A percentile compares a stretch with the other conserved stretches of the same genome.
Conservation (phyloP, 2,329 filamentous ascomycete species). For the Clarireedia paspali region DNA sequence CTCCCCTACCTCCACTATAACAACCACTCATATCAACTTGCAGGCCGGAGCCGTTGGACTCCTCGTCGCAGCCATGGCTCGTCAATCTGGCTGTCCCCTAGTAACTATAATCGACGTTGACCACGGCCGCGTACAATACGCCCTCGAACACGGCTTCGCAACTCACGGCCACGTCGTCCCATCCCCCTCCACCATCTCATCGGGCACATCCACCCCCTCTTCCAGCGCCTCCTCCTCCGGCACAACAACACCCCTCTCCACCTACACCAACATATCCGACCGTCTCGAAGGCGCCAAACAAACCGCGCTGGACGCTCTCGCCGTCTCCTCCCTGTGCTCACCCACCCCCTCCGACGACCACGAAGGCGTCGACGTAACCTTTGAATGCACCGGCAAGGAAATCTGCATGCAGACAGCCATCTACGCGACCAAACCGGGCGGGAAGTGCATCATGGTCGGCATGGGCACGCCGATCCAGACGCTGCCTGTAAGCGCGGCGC, state of each 20-base stretch:
- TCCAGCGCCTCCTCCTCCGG: slow-evolving; percentile 10
- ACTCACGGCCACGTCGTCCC: slow-evolving; percentile 51
- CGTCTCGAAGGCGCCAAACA: slow-evolving; percentile 44
- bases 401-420: slow-evolving; percentile 68
- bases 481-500: slow-evolving; percentile 63
- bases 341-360: slow-evolving; percentile 34
- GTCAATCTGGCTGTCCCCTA: slow-evolving; percentile 49
- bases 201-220: slow-evolving; percentile 42
- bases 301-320: slow-evolving; percentile 42
- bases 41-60: slow-evolving; percentile 51
- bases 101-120: slow-evolving; percentile 56
- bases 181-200: slow-evolving; percentile 37
- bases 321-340: slow-evolving; percentile 25
- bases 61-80: slow-evolving; percentile 54
- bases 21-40: not conserved
- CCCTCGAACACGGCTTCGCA: slow-evolving; percentile 49
- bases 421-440: slow-evolving; percentile 62
- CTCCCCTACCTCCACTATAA: not conserved
- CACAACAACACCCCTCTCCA: slow-evolving; percentile 33
- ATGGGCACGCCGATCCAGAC: slow-evolving; percentile 75
- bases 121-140: slow-evolving; percentile 51
- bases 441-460: slow-evolving; percentile 67
- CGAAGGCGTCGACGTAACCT: slow-evolving; percentile 58
- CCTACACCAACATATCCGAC: slow-evolving; percentile 33
- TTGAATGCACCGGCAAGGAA: slow-evolving; percentile 73